Percentiles rank a stretch among this genome's conserved stretches.
Evolutionary conservation across 768 basidiomycete genomes (phyloP).

Genomic region (Hydnum rufescens): DNA sequence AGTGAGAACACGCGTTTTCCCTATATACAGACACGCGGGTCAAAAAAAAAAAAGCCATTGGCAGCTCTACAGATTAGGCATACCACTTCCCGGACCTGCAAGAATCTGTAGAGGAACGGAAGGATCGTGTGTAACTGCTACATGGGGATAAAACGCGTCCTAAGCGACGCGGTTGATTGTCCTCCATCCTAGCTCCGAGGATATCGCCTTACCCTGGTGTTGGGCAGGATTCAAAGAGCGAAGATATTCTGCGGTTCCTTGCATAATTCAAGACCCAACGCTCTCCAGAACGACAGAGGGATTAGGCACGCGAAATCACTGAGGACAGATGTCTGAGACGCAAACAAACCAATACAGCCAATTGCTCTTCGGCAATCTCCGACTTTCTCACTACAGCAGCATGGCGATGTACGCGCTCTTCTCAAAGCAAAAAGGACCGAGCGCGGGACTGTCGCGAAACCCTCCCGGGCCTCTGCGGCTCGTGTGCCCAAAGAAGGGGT

Average conservation of each 20-base stretch:
- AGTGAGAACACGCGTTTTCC: constrained; percentile 34
- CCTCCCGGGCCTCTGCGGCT: constrained; percentile 34
- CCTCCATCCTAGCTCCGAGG: too few species aligned
- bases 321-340: too few species aligned
- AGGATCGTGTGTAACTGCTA: constrained; percentile 50
- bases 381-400: constrained; percentile 18
- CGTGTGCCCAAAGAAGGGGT: constrained; percentile 10
- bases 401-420: constrained; percentile 61
- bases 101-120: constrained; percentile 53
- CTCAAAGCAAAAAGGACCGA: constrained; percentile 52
- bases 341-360: too few species aligned
- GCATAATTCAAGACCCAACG: neutral
- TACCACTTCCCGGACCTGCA: constrained; percentile 59
- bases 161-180: neutral
- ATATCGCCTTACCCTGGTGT: constrained; percentile 6
- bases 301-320: too few species aligned
- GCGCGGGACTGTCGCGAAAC: constrained; percentile 55
- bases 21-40: constrained; percentile 3
- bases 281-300: too few species aligned
- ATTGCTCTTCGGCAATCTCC: neutral
- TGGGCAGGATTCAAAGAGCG: constrained; percentile 9
- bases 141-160: neutral
- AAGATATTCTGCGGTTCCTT: constrained; percentile 5
- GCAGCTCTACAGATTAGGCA: neutral
- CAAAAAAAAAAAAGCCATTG: neutral